Percentiles rank a stretch among this genome's conserved stretches.
These are phyloP conservation scores for Aspergillus melleus DNA, from an alignment of 2,329 filamentous ascomycete species.

Conservation along the genomic window DNA sequence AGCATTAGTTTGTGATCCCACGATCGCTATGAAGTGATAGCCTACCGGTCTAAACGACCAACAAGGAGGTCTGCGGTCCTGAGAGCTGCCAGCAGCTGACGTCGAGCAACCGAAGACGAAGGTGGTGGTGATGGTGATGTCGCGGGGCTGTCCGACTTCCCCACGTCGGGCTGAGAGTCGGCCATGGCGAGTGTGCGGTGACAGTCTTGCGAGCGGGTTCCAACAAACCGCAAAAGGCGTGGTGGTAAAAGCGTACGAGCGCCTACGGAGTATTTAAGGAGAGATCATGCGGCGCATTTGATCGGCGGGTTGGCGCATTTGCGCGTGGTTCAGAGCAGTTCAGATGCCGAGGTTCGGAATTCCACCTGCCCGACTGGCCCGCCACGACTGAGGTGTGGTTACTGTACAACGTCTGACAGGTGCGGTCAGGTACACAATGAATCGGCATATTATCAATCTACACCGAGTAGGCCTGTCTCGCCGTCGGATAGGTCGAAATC, in stretches of 20 bases:
- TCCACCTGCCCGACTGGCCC: background rate
- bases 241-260: background rate
- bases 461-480: too few species aligned
- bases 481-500: too few species aligned
- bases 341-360: conserved; percentile 18
- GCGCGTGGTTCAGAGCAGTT: too few species aligned
- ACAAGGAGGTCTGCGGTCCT: conserved; percentile 30
- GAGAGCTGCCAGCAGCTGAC: conserved; percentile 28
- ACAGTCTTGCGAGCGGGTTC: background rate
- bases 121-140: conserved; percentile 9
- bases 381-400: too few species aligned
- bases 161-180: conserved; percentile 14
- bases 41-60: conserved; percentile 33
- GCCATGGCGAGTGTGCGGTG: conserved; percentile 19
- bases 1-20: conserved; percentile 7
- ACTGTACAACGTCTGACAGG: too few species aligned
- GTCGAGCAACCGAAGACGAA: conserved; percentile 13
- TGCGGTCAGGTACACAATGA: too few species aligned
- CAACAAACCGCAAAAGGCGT: background rate
- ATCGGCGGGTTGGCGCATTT: conserved; percentile 8
- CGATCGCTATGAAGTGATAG: background rate
- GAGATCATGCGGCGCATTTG: conserved; percentile 11
- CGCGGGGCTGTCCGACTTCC: conserved; percentile 23
- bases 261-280: conserved; percentile 4
- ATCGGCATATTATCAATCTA: too few species aligned